Percentiles rank a stretch among this genome's conserved stretches.
These are phyloP conservation scores for Verticillium longisporum DNA, from an alignment of 2,329 filamentous ascomycete species.

Conservation along the genomic window DNA sequence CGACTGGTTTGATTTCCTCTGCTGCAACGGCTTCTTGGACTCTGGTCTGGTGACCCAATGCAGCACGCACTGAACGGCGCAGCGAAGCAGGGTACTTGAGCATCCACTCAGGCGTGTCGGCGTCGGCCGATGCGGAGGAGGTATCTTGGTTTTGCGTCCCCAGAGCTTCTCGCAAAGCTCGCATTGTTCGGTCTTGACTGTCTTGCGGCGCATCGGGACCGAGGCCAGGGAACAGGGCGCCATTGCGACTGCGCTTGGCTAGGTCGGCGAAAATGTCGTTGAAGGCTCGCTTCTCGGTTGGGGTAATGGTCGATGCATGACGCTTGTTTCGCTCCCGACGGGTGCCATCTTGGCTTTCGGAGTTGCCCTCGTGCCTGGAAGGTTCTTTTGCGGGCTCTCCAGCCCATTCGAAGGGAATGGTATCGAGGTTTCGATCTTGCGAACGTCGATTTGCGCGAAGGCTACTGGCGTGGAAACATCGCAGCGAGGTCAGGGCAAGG, in stretches of 20 bases:
- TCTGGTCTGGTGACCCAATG: slow-evolving; percentile 14
- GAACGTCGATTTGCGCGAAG: slow-evolving; percentile 9
- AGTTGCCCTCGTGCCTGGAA: neutral
- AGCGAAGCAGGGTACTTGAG: slow-evolving; percentile 30
- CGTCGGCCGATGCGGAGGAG: neutral
- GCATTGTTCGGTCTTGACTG: neutral
- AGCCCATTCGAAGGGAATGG: slow-evolving; percentile 48
- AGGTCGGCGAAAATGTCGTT: slow-evolving; percentile 46
- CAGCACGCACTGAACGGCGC: slow-evolving; percentile 29
- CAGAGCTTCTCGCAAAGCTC: neutral
- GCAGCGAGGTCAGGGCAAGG: neutral
- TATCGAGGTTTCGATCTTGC: slow-evolving; percentile 6
- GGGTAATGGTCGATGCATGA: slow-evolving; percentile 46
- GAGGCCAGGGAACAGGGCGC: neutral
- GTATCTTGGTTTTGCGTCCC: neutral
- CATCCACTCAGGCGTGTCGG: slow-evolving; percentile 12
- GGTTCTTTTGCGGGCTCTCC: slow-evolving; percentile 16
- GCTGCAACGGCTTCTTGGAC: neutral
- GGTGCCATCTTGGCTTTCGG: neutral
- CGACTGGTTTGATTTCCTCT: neutral
- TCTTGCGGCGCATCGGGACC: neutral
- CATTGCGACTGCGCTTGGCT: slow-evolving; percentile 2
- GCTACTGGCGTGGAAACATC: neutral
- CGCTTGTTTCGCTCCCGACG: neutral
- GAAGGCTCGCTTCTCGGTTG: slow-evolving; percentile 51